Conservation (phyloP, 1,284 basidiomycete species). For the Salmacisia buchloeana region DNA sequence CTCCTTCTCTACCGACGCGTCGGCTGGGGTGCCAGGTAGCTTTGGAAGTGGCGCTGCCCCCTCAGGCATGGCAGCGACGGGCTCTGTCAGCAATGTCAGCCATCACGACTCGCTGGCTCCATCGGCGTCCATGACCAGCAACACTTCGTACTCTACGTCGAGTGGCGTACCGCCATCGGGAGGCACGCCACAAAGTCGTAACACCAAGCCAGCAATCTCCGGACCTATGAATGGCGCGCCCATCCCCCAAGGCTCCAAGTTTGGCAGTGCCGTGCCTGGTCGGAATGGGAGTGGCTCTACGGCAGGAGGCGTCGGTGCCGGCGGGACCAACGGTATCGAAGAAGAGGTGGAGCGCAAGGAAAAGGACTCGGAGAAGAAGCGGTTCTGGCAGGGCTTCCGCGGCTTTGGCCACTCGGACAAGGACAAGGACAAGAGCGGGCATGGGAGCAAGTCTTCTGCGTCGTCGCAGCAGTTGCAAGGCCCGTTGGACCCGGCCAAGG, state of each 20-base stretch:
- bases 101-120: not conserved
- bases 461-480: conserved; percentile 57
- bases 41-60: not conserved
- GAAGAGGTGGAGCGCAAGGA: not conserved
- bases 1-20: not conserved
- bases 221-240: conserved; percentile 77
- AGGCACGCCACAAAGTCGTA: not conserved
- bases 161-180: too few relatives aligned
- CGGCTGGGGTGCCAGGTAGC: not conserved
- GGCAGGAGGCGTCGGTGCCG: not conserved
- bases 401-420: conserved; percentile 20
- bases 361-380: conserved; percentile 43
- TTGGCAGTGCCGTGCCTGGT: conserved; percentile 49
- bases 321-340: not conserved
- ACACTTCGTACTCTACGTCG: not conserved
- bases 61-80: not conserved
- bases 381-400: conserved; percentile 41
- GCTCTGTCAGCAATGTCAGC: not conserved
- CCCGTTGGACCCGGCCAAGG: not conserved
- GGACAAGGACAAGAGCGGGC: conserved; percentile 18
- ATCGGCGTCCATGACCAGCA: not conserved
- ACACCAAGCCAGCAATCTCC: conserved; percentile 73
- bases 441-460: conserved; percentile 33
- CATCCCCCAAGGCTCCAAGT: conserved; percentile 82
- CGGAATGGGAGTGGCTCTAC: conserved; percentile 9